Conservation (phyloP, 1,139 yeast species). For the Kodamaea alishanica region DNA sequence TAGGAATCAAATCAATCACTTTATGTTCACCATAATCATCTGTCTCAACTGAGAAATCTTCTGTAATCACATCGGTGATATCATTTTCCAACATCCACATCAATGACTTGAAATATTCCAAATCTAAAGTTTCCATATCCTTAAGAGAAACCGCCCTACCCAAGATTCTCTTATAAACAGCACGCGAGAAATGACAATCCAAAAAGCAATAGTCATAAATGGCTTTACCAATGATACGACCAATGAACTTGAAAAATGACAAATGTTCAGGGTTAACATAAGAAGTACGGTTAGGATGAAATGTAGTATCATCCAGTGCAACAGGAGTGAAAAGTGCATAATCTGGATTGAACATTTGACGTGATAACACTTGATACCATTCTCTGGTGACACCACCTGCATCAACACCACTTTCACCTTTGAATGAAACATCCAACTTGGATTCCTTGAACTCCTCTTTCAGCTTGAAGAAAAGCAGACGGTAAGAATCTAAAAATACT, state of each 20-base stretch:
- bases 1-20: constrained; percentile 70
- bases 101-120: constrained; percentile 87
- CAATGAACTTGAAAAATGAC: constrained; percentile 90
- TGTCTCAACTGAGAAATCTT: constrained; percentile 88
- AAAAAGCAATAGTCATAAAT: constrained; percentile 81
- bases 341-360: constrained; percentile 96
- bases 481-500: constrained; percentile 87
- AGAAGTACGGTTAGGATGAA: constrained; percentile 92
- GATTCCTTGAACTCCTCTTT: constrained; percentile 72
- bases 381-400: constrained; percentile 98
- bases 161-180: constrained; percentile 84
- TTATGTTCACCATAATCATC: constrained; percentile 93
- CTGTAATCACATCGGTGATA: constrained; percentile 95
- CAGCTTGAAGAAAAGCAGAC: constrained; percentile 77
- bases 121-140: constrained; percentile 92
- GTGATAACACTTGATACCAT: constrained; percentile 91
- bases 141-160: constrained; percentile 80
- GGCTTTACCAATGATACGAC: constrained; percentile 92
- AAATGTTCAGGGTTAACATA: constrained; percentile 92
- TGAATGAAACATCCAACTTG: constrained; percentile 74
- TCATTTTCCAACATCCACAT: constrained; percentile 97
- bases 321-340: constrained; percentile 92
- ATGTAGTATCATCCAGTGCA: constrained; percentile 87
- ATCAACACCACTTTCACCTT: constrained; percentile 95
- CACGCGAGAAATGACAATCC: constrained; percentile 94